A percentile compares a stretch with the other conserved stretches of the same genome.
Evolutionary conservation across 768 basidiomycete species (phyloP).

Genomic region (Hypholoma fasciculare): DNA sequence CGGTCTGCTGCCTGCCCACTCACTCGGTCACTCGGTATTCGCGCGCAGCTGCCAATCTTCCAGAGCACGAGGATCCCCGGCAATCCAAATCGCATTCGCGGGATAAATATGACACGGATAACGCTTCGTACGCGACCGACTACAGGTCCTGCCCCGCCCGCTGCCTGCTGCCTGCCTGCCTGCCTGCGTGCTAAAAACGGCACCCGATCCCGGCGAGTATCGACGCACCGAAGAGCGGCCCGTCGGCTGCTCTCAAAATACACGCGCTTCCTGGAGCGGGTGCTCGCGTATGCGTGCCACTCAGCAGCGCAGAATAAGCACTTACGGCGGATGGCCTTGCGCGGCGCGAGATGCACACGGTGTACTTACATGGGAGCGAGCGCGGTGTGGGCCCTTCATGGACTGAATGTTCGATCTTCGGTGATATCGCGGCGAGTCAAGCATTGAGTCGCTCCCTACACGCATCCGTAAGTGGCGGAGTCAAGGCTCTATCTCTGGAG

Average conservation of each 20-base stretch:
- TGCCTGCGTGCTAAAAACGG: too few species aligned
- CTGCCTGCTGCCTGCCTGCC: neutral
- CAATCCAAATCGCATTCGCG: neutral
- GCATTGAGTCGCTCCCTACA: neutral
- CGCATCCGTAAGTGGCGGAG: neutral
- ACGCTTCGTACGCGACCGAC: slow-evolving; percentile 1
- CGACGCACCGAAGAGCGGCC: too few species aligned
- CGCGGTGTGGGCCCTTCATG: neutral
- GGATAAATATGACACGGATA: slow-evolving; percentile 1
- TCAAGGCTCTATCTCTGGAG: neutral
- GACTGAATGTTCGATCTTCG: neutral
- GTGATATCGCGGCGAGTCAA: neutral
- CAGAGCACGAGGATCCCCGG: slow-evolving; percentile 7
- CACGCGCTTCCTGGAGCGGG: too few species aligned
- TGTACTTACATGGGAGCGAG: neutral
- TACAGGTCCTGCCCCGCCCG: neutral
- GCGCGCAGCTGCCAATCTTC: neutral
- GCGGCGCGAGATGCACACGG: neutral
- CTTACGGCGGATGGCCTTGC: too few species aligned
- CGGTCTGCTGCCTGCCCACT: too few species aligned
- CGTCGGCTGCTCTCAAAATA: too few species aligned
- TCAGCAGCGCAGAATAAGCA: too few species aligned
- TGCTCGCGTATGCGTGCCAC: too few species aligned
- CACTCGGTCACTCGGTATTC: neutral
- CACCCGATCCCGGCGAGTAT: too few species aligned